phyloP scores from a whole-genome alignment of 139 green algal species.

The Micractinium sp. region DNA sequence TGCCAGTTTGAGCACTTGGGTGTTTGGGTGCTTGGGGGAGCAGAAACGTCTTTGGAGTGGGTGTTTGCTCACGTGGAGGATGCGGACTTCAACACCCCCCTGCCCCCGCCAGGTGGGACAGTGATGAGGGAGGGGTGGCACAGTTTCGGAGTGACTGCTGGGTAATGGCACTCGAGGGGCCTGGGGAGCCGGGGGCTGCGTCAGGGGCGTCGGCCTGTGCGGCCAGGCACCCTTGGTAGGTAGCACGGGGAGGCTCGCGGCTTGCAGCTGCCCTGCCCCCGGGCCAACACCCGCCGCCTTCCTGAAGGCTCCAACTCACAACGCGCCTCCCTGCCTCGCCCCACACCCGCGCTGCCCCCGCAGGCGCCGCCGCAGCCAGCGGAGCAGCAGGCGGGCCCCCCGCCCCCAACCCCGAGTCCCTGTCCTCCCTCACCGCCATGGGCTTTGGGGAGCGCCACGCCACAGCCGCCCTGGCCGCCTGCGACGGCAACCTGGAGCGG shows the following conservation, averaged over 20 bases:
- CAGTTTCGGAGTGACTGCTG: no score
- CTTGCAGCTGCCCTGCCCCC: background rate
- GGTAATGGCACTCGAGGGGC: no score
- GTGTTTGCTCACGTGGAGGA: slow-evolving; percentile 94
- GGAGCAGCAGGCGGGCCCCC: background rate
- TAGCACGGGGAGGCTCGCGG: no score
- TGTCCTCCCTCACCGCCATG: slow-evolving; percentile 82
- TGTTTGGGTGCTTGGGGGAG: no score
- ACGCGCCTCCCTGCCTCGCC: background rate
- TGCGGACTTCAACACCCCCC: slow-evolving; percentile 86
- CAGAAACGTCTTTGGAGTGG: slow-evolving; percentile 92
- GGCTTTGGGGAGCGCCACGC: slow-evolving; percentile 80
- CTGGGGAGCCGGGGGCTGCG: no score
- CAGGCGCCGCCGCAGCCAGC: background rate
- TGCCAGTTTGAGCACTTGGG: no score
- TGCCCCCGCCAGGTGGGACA: slow-evolving; percentile 36
- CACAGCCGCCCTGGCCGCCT: slow-evolving; percentile 68
- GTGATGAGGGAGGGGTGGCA: no score
- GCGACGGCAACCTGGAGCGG: slow-evolving; percentile 82
- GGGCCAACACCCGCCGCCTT: no score
- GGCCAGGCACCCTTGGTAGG: no score
- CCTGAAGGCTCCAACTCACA: background rate
- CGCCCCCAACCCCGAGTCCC: slow-evolving; percentile 52
- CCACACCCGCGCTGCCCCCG: background rate
- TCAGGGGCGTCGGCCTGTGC: no score